Percentiles rank a stretch among this genome's conserved stretches.
These are phyloP conservation scores for Guillardia theta DNA, from an alignment of 78 protist genomes.

Conservation along the genomic window DNA sequence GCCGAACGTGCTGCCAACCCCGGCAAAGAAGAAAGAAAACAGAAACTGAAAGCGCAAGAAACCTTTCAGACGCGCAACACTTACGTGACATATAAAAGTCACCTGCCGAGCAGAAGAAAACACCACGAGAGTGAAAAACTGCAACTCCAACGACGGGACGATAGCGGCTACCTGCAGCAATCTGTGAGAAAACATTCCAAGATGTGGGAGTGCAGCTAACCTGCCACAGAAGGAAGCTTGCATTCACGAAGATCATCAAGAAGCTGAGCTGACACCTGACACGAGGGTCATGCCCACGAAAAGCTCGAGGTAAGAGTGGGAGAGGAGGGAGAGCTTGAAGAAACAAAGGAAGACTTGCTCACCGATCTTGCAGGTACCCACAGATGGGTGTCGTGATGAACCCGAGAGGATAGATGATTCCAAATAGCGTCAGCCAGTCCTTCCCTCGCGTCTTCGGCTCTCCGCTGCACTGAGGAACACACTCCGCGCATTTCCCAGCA, in stretches of 20 bases:
- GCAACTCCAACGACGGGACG: neutral
- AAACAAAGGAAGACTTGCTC: too few relatives aligned
- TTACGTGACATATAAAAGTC: too few relatives aligned
- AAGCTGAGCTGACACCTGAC: too few relatives aligned
- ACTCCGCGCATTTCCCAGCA: constrained; percentile 10
- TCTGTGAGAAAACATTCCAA: too few relatives aligned
- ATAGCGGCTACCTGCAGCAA: too few relatives aligned
- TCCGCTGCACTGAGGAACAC: neutral
- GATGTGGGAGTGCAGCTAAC: too few relatives aligned
- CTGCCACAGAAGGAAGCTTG: neutral
- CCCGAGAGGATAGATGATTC: constrained; percentile 8
- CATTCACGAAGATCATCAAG: neutral
- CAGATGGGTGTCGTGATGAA: constrained; percentile 26
- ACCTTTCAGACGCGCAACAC: too few relatives aligned
- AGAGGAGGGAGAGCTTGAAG: too few relatives aligned
- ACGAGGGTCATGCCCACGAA: too few relatives aligned
- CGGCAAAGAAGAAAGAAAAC: constrained; percentile 22
- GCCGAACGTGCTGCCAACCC: constrained; percentile 17
- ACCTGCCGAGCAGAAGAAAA: neutral
- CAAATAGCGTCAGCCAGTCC: neutral
- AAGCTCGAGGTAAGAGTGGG: too few relatives aligned
- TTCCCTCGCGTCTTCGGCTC: neutral
- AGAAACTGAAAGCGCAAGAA: too few relatives aligned
- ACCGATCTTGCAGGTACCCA: constrained; percentile 23
- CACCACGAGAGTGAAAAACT: neutral